Conservation (phyloP, 1,284 basidiomycete genomes). For the Sporisorium graminicola region DNA sequence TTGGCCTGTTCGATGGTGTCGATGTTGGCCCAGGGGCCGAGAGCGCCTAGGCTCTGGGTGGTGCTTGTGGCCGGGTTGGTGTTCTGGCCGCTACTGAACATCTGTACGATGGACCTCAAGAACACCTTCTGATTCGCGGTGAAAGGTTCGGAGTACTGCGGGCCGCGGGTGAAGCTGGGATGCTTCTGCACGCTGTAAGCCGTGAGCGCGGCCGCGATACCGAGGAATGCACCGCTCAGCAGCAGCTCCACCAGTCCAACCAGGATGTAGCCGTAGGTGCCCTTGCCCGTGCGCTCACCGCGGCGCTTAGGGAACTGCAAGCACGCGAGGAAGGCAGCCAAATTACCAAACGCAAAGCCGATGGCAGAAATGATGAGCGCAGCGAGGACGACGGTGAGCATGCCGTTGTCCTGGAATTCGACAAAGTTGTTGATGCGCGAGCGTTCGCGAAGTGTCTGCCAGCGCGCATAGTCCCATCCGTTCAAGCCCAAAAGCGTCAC, state of each 20-base stretch:
- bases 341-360: constrained; percentile 44
- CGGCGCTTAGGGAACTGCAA: constrained; percentile 53
- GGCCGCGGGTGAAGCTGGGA: constrained; percentile 31
- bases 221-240: constrained; percentile 48
- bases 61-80: constrained; percentile 33
- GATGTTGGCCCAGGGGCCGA: constrained; percentile 43
- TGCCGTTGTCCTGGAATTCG: constrained; percentile 47
- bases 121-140: constrained; percentile 34
- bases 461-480: constrained; percentile 47
- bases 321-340: constrained; percentile 51
- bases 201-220: constrained; percentile 51
- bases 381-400: constrained; percentile 51
- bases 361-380: constrained; percentile 47
- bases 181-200: constrained; percentile 47
- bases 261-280: constrained; percentile 52
- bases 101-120: constrained; percentile 39
- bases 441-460: constrained; percentile 30
- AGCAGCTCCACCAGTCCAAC: constrained; percentile 50
- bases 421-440: constrained; percentile 46
- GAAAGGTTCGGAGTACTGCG: constrained; percentile 51
- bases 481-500: constrained; percentile 54
- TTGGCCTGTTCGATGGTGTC: constrained; percentile 45
- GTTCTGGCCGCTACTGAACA: constrained; percentile 28
- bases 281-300: constrained; percentile 59
- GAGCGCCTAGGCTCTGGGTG: constrained; percentile 17